Conservation (phyloP, 495 filamentous ascomycete species). For the Delitschia confertaspora region DNA sequence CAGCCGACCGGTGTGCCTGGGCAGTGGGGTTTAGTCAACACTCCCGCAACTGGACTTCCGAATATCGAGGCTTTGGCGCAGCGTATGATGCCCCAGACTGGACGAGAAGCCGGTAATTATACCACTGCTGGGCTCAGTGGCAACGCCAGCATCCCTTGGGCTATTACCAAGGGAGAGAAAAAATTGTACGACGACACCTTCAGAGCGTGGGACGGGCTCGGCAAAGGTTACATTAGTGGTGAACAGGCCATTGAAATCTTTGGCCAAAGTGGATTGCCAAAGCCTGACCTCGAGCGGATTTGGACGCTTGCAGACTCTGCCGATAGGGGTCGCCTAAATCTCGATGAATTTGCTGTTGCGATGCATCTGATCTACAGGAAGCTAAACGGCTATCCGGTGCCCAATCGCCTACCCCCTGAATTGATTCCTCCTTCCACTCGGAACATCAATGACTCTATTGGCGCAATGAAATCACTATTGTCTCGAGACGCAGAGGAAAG, state of each 20-base stretch:
- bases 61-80: slow-evolving; percentile 90
- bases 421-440: slow-evolving; percentile 93
- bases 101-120: slow-evolving; percentile 74
- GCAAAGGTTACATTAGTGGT: slow-evolving; percentile 86
- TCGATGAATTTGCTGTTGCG: slow-evolving; percentile 96
- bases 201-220: slow-evolving; percentile 91
- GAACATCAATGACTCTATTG: slow-evolving; percentile 84
- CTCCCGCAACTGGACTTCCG: slow-evolving; percentile 78
- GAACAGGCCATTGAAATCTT: slow-evolving; percentile 96
- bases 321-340: slow-evolving; percentile 86
- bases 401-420: slow-evolving; percentile 84
- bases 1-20: slow-evolving; percentile 96
- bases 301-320: slow-evolving; percentile 94
- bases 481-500: slow-evolving; percentile 78
- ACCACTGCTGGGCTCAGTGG: slow-evolving; percentile 82
- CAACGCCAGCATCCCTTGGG: slow-evolving; percentile 95
- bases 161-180: slow-evolving; percentile 98
- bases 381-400: slow-evolving; percentile 89
- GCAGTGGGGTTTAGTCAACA: slow-evolving; percentile 96
- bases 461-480: slow-evolving; percentile 86
- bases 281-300: slow-evolving; percentile 78
- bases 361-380: slow-evolving; percentile 99
- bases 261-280: slow-evolving; percentile 87
- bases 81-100: slow-evolving; percentile 96
- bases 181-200: slow-evolving; percentile 94